Conservation (phyloP, 2,329 filamentous ascomycete species). For the Plectosphaerella plurivora region DNA sequence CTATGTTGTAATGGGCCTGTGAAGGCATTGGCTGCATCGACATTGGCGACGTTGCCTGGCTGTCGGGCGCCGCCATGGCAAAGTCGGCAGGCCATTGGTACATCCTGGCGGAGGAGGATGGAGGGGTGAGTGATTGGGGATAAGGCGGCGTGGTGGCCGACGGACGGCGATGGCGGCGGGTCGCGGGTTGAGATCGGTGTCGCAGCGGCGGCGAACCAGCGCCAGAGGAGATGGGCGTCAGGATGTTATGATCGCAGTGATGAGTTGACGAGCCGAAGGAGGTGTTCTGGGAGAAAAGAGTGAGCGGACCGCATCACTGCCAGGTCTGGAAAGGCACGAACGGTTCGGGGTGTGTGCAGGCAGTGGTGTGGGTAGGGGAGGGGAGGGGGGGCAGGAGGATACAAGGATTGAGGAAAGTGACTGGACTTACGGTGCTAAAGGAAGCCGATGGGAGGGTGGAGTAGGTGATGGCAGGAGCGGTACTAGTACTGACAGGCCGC, state of each 20-base stretch:
- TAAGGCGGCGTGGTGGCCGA: slow-evolving; percentile 27
- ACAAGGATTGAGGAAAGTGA: neutral
- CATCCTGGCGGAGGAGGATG: slow-evolving; percentile 40
- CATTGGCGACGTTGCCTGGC: slow-evolving; percentile 42
- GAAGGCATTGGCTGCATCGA: slow-evolving; percentile 23
- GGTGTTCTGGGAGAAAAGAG: slow-evolving; percentile 15
- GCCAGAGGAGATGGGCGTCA: slow-evolving; percentile 45
- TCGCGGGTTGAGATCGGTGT: slow-evolving; percentile 35
- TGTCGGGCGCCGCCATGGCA: slow-evolving; percentile 34
- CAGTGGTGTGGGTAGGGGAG: neutral
- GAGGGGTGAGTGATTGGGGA: slow-evolving; percentile 41
- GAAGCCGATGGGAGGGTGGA: slow-evolving; percentile 11
- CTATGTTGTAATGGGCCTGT: neutral
- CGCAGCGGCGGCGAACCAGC: slow-evolving; percentile 42
- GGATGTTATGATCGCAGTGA: slow-evolving; percentile 36
- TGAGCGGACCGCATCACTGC: neutral
- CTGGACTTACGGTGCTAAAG: slow-evolving; percentile 25
- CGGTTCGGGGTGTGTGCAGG: no score
- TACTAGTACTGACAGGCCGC: no score
- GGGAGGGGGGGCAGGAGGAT: neutral
- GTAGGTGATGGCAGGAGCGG: neutral
- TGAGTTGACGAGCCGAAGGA: slow-evolving; percentile 21
- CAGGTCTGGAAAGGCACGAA: neutral
- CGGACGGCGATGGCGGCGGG: slow-evolving; percentile 26
- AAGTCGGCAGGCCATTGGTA: slow-evolving; percentile 35